Percentiles rank a stretch among this genome's conserved stretches.
Conservation (phyloP, 1,284 basidiomycete genomes). For the Malassezia yamatoensis region DNA sequence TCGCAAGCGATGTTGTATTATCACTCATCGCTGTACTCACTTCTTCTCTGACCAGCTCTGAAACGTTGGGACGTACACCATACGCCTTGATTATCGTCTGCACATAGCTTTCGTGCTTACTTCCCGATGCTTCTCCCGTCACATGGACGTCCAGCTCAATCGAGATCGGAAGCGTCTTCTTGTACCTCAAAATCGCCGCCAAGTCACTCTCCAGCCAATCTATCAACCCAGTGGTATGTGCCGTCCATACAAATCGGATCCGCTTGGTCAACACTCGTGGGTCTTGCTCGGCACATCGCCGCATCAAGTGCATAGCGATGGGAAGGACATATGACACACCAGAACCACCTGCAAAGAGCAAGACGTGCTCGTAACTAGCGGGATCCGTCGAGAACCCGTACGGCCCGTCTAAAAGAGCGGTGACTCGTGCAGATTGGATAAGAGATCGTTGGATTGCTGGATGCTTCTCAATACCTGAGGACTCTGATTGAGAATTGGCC, state of each 20-base stretch:
- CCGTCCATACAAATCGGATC: constrained; percentile 5
- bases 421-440: background rate
- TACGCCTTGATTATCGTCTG: background rate
- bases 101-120: background rate
- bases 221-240: background rate
- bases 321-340: constrained; percentile 26
- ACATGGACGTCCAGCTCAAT: background rate
- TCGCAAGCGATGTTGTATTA: background rate
- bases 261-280: background rate
- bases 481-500: background rate
- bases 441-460: background rate
- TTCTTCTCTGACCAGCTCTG: background rate
- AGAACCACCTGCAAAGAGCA: constrained; percentile 1
- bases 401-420: background rate
- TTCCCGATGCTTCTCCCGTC: background rate
- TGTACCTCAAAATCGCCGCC: background rate
- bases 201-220: constrained; percentile 5
- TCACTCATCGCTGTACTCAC: background rate
- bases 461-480: background rate
- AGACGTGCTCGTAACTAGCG: background rate
- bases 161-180: background rate
- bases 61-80: background rate
- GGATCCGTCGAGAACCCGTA: background rate
- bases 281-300: background rate
- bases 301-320: background rate